phyloP scores from a whole-genome alignment of 768 basidiomycete species.

The Serpula lacrymans region DNA sequence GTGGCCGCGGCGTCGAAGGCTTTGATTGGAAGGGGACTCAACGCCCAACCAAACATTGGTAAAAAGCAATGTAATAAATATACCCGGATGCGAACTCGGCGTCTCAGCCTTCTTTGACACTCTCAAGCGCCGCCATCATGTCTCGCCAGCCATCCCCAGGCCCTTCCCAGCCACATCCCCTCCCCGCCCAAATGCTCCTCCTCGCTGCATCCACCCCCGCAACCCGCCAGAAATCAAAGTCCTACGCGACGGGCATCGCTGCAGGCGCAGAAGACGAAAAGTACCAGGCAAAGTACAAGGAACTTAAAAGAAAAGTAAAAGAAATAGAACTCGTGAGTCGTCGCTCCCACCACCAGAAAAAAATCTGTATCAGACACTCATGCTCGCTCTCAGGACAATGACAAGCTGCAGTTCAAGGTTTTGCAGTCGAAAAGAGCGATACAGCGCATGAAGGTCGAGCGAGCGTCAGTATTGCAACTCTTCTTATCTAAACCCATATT shows the following conservation, averaged over 20 bases:
- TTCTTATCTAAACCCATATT: slow-evolving; percentile 14
- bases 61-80: slow-evolving; percentile 31
- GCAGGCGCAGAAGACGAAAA: slow-evolving; percentile 83
- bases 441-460: slow-evolving; percentile 82
- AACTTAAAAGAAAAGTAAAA: slow-evolving; percentile 82
- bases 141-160: slow-evolving; percentile 60
- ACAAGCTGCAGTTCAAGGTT: slow-evolving; percentile 81
- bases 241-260: slow-evolving; percentile 58
- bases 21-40: slow-evolving; percentile 21
- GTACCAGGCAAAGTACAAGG: slow-evolving; percentile 86
- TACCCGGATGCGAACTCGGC: slow-evolving; percentile 18
- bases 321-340: slow-evolving; percentile 76
- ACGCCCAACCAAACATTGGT: slow-evolving; percentile 22
- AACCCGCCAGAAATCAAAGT: slow-evolving; percentile 45
- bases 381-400: slow-evolving; percentile 64
- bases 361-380: too few relatives aligned
- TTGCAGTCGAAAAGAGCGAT: slow-evolving; percentile 77
- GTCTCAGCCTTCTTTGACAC: slow-evolving; percentile 33
- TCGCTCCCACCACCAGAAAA: too few relatives aligned
- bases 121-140: slow-evolving; percentile 51
- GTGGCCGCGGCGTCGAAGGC: slow-evolving; percentile 1
- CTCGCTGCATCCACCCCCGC: slow-evolving; percentile 29
- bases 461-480: slow-evolving; percentile 64
- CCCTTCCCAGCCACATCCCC: slow-evolving; percentile 37
- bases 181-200: slow-evolving; percentile 30